Base-by-base conservation (phyloP, 352 stramenopile species). In the Phytophthora rubi region DNA sequence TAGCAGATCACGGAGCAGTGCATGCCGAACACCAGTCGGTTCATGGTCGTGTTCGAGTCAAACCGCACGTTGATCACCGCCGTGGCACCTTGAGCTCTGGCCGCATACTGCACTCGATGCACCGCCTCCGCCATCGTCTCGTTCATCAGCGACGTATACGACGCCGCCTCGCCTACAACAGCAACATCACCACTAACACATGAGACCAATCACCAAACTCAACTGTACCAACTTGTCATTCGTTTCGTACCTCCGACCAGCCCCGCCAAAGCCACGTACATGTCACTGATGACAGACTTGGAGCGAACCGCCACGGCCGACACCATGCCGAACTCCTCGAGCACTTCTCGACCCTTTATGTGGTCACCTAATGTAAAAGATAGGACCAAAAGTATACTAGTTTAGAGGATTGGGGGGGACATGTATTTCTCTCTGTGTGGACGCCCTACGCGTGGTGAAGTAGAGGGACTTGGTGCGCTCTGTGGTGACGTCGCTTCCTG, bases 1-100 rank as follows among this genome's bases (percentile, higher is more conserved):
- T 94, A 94, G 62, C 85, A 90, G 23, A 93, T 83, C 13, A 92
- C 82, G 3, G 85, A 91, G 71, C 85, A 93, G 70, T 94, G 87
- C 65, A 94, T 79, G 9, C 87, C 87, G 53, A 94, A 94, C 47
- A 94, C 83, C 52, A 94, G 80, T 45, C 87, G 85, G 54, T 94
- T 94, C 87, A 94, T 94, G 12, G 87, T 93, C 72, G 83, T 92
- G 71, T 91, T 94, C 45, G 85, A 89, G 70, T 93, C 85, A 65
- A 94, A 93, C 51, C 86, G 86, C 59, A 92, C 86, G 51, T 90
- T 92, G 55, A 94, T 79, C 30, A 94, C 75, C 10, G 85, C 82
- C 26, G 87, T 93, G n/a, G 87, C 87, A 0, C 87, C 87, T 33
- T 90, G 81, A 26, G 83, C 83, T 70, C 80, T 75, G 30, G 87